Evolutionary conservation across 768 basidiomycete genomes (phyloP).

Genomic region (Russula olivacea): DNA sequence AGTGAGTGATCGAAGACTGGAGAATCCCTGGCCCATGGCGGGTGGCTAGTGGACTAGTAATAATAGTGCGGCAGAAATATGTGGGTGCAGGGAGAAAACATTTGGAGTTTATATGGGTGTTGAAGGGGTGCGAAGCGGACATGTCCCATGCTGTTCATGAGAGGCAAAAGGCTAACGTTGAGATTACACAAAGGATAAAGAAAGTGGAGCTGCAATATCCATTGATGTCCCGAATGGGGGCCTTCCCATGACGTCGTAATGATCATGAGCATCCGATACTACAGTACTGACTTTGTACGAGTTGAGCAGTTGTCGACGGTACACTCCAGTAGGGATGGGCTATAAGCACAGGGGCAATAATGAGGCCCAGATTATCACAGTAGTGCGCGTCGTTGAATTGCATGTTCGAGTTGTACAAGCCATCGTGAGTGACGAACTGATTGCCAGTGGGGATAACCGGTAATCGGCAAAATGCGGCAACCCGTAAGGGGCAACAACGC

Average conservation of each 20-base stretch:
- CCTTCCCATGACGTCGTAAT: background rate
- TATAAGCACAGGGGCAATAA: too few relatives aligned
- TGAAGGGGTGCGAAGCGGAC: background rate
- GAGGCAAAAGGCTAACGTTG: background rate
- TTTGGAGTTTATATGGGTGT: background rate
- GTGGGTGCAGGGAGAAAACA: background rate
- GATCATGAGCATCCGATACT: background rate
- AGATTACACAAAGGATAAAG: background rate
- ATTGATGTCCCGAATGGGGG: too few relatives aligned
- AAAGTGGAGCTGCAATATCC: background rate
- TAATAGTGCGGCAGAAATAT: background rate
- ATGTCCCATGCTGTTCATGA: background rate
- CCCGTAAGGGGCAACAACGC: too few relatives aligned
- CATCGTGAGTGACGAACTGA: too few relatives aligned
- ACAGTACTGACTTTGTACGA: background rate
- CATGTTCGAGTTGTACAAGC: too few relatives aligned
- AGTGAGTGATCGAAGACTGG: background rate
- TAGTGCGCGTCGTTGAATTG: too few relatives aligned
- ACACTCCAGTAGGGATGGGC: background rate
- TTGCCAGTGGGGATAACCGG: too few relatives aligned
- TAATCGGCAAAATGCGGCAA: too few relatives aligned
- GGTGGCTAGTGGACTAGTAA: background rate
- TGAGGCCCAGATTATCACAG: too few relatives aligned
- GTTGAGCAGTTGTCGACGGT: background rate
- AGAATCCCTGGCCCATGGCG: slow-evolving; percentile 1